phyloP scores from a whole-genome alignment of 257 asterid genomes.

The Forsythia viridissima region DNA sequence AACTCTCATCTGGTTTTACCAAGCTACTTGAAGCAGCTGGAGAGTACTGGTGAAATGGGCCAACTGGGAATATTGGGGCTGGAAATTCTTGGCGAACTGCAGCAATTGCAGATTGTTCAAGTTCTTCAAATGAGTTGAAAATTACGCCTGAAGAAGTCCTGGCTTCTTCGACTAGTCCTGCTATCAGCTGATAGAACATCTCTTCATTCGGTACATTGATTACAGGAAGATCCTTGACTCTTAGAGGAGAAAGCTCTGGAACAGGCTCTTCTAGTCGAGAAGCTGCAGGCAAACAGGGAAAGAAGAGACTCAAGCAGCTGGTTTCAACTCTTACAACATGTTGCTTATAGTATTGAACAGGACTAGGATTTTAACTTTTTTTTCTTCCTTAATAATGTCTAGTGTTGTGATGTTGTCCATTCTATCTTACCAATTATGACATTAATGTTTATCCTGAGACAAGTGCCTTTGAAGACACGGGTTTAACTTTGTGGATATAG shows the following conservation, averaged over 20 bases:
- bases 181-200: neutral
- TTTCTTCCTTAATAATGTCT: too few species aligned
- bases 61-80: neutral
- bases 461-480: too few species aligned
- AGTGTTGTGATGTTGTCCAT: too few species aligned
- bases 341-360: too few species aligned
- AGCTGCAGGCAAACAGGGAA: neutral
- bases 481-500: neutral
- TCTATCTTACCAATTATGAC: too few species aligned
- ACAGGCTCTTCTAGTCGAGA: neutral
- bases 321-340: too few species aligned
- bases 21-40: constrained; percentile 17
- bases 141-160: constrained; percentile 26
- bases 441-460: too few species aligned
- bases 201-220: neutral
- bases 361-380: too few species aligned
- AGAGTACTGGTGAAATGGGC: neutral
- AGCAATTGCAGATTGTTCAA: constrained; percentile 22
- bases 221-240: neutral
- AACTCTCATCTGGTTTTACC: constrained; percentile 18
- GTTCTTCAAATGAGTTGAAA: constrained; percentile 44
- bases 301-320: neutral
- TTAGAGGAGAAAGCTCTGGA: constrained; percentile 5
- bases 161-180: constrained; percentile 25
- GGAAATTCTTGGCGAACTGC: constrained; percentile 11